A percentile compares a stretch with the other conserved stretches of the same genome.
These are phyloP conservation scores for Scheffersomyces cryptocercus DNA, from an alignment of 1,139 yeast species.

Conservation along the genomic window DNA sequence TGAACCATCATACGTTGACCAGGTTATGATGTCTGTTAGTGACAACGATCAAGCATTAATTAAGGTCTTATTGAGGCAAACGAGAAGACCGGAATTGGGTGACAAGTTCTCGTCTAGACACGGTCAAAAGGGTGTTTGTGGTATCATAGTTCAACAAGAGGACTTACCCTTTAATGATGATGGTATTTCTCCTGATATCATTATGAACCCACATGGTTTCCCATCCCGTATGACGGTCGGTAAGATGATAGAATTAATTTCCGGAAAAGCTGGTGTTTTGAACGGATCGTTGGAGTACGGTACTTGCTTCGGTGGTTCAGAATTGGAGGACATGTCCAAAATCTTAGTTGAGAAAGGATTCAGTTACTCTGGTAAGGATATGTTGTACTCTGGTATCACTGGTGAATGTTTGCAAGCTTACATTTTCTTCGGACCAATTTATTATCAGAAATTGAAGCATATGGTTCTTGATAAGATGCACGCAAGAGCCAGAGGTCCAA, in stretches of 20 bases:
- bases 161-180: constrained; percentile 93
- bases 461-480: constrained; percentile 99
- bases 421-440: constrained; percentile 97
- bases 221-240: constrained; percentile 99
- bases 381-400: constrained; percentile 97
- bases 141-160: constrained; percentile 93
- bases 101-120: constrained; percentile 97
- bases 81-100: constrained; percentile 97
- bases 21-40: constrained; percentile 95
- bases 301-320: constrained; percentile 97
- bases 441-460: constrained; percentile 96
- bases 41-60: constrained; percentile 94
- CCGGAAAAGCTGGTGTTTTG: constrained; percentile 97
- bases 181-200: constrained; percentile 91
- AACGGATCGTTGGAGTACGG: constrained; percentile 93
- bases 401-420: constrained; percentile 98
- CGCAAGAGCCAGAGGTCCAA: constrained; percentile 98
- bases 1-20: constrained; percentile 92
- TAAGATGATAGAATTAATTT: constrained; percentile 92
- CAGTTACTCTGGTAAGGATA: constrained; percentile 94
- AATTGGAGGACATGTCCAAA: constrained; percentile 93
- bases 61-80: constrained; percentile 88
- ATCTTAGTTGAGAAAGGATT: constrained; percentile 89
- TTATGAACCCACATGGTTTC: constrained; percentile 99
- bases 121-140: constrained; percentile 99